These are phyloP conservation scores for Luzula sylvatica DNA, from an alignment of 176 grass and related monocot genomes.

Conservation along the genomic window DNA sequence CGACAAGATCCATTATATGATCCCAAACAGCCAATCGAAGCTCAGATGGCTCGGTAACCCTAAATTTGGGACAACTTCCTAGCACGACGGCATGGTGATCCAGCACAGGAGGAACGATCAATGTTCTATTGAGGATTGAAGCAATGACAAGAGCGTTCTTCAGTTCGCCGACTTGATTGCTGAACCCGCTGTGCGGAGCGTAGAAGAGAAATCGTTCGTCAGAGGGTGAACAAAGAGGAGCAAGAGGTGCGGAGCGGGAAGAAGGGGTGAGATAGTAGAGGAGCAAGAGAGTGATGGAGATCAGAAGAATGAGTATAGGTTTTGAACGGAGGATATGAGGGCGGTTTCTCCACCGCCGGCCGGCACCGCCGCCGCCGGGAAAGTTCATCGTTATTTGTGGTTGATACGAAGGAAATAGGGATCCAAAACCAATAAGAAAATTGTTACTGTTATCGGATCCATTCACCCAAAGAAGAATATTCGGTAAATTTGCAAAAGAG, in stretches of 20 bases:
- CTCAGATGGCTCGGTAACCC: conserved; percentile 44
- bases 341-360: conserved; percentile 58
- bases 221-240: conserved; percentile 1
- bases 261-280: conserved; percentile 30
- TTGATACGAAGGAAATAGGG: background rate
- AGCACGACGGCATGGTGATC: conserved; percentile 88
- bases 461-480: too few species aligned
- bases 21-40: conserved; percentile 72
- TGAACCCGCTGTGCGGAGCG: conserved; percentile 91
- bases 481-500: too few species aligned
- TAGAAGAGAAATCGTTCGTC: conserved; percentile 82
- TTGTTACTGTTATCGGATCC: too few species aligned
- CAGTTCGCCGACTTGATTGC: conserved; percentile 83
- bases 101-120: conserved; percentile 78
- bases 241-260: conserved; percentile 14
- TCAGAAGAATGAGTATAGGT: conserved; percentile 26
- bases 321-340: conserved; percentile 34
- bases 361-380: conserved; percentile 22
- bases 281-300: conserved; percentile 30
- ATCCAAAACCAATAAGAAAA: too few species aligned
- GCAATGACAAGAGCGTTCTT: conserved; percentile 64
- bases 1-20: conserved; percentile 63
- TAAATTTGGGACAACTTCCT: conserved; percentile 93
- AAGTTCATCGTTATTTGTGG: conserved; percentile 25
- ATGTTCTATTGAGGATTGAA: conserved; percentile 73